These are phyloP conservation scores for Amylostereum chailletii DNA, from an alignment of 1,284 basidiomycete genomes.

Conservation along the genomic window DNA sequence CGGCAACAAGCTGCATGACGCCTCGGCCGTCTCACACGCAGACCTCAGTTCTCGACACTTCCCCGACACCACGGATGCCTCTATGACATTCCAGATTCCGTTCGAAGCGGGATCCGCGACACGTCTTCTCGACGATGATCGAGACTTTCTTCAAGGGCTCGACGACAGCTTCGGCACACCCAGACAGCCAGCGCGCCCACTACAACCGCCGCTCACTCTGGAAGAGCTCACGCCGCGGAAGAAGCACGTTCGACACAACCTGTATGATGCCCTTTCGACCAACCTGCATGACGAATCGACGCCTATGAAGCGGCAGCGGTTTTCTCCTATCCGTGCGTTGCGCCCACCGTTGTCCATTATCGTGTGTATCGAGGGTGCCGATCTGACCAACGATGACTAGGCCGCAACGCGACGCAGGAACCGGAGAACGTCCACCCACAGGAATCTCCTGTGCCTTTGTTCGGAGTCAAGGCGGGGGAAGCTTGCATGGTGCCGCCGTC, in stretches of 20 bases:
- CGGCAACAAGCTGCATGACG: too few relatives aligned
- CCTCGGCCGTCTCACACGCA: slow-evolving; percentile 5
- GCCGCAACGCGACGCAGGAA: neutral
- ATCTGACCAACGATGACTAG: neutral
- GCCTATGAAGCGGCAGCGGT: neutral
- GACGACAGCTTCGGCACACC: slow-evolving; percentile 27
- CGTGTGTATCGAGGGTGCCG: neutral
- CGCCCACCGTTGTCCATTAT: neutral
- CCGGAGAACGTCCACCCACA: neutral
- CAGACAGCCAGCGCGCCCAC: slow-evolving; percentile 2
- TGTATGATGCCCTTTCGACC: slow-evolving; percentile 5
- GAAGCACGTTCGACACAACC: slow-evolving; percentile 1
- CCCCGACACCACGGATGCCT: slow-evolving; percentile 38
- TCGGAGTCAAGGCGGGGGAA: too few relatives aligned
- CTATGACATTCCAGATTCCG: slow-evolving; percentile 40
- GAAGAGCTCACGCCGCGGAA: slow-evolving; percentile 26
- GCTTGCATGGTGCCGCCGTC: too few relatives aligned
- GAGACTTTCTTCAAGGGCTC: slow-evolving; percentile 32
- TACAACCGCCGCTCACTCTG: slow-evolving; percentile 22
- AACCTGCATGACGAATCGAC: neutral
- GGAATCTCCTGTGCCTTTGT: too few relatives aligned
- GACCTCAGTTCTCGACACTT: slow-evolving; percentile 40
- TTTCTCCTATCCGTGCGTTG: slow-evolving; percentile 1
- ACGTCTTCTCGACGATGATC: slow-evolving; percentile 30
- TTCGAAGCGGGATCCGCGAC: slow-evolving; percentile 22